Base-by-base conservation (phyloP, 129 eudicot genomes). In the Dittrichia graveolens region DNA sequence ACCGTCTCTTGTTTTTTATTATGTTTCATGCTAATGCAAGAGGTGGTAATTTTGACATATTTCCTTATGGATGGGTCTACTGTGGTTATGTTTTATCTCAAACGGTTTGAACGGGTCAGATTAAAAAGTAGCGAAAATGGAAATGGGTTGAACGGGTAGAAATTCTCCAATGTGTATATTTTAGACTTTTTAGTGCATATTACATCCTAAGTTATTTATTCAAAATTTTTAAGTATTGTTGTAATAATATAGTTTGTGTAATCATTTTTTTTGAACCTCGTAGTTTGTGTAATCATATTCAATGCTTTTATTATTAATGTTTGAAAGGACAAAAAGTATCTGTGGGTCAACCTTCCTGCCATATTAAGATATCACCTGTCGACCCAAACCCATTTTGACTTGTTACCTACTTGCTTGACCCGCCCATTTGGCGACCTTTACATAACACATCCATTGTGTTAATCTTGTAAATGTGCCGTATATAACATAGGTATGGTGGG, bases 401-500 rank as follows among this genome's bases (percentile, higher is more conserved):
- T 24, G 31, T 24, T 24, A 24, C 31, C 31, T 24, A 24, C 31
- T 24, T 24, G 2, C 35, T 11, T 54, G 60, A 54, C 35, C 60
- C 60, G 60, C 3, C 35, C 4, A 9, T 18, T 54, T 52, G 31
- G 31, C 60, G 3, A 5, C 60, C 60, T 60, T 18, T 38, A 60
- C 9, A 38, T 61, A 31, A 61, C 67, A 2, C 39, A 61, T 31
- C 11, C 6, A 6, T 13, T 47, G 47, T 39, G 3, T 39, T 37
- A 3, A 13, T 40, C 15, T 62, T 71, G 50, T 54, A 54, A 34
- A 64, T 65, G 5, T 47, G 47, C 34, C 18, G 55, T 70, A 58
- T 68, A 42, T 38, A 11, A 64, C 69, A 70, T 80, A 93, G 98
- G 39, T 93, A 93, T 69, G 98, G 98, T 72, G 98, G 98, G 63